A percentile compares a stretch with the other conserved stretches of the same genome.
Evolutionary conservation across 73 alveolate genomes (phyloP).

Genomic region (Paraurostyla sp.): DNA sequence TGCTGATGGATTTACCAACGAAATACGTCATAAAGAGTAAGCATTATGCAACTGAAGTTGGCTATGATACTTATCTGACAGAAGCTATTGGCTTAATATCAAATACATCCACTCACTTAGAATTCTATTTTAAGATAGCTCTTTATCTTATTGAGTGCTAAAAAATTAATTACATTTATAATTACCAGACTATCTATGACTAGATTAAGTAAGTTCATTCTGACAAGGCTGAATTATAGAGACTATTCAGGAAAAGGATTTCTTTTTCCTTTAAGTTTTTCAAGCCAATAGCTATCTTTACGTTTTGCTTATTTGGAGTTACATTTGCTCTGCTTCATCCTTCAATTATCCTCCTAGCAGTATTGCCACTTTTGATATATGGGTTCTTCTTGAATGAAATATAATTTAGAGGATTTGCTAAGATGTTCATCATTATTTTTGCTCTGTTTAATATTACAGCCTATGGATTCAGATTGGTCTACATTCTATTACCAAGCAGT

Average conservation of each 20-base stretch:
- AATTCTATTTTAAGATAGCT: constrained; percentile 12
- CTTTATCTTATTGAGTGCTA: neutral
- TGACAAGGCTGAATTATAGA: constrained; percentile 8
- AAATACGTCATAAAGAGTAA: constrained; percentile 10
- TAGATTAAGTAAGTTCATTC: neutral
- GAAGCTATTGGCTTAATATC: constrained; percentile 26
- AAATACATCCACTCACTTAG: neutral
- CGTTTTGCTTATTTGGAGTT: neutral
- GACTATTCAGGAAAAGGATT: constrained; percentile 19
- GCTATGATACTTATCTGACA: neutral
- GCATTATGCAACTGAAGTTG: neutral
- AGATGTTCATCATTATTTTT: neutral
- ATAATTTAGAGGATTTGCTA: neutral
- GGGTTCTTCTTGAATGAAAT: constrained; percentile 11
- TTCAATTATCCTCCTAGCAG: neutral
- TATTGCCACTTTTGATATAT: neutral
- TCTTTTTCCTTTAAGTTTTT: constrained; percentile 21
- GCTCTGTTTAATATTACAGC: neutral
- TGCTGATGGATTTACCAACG: neutral
- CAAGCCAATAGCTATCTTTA: constrained; percentile 47
- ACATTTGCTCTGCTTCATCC: constrained; percentile 29
- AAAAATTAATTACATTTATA: neutral
- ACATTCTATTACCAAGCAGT: neutral
- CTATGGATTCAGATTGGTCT: neutral
- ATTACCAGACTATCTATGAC: neutral